Conservation (phyloP, 129 eudicot species). For the carrot (Daucus carota) region DNA sequence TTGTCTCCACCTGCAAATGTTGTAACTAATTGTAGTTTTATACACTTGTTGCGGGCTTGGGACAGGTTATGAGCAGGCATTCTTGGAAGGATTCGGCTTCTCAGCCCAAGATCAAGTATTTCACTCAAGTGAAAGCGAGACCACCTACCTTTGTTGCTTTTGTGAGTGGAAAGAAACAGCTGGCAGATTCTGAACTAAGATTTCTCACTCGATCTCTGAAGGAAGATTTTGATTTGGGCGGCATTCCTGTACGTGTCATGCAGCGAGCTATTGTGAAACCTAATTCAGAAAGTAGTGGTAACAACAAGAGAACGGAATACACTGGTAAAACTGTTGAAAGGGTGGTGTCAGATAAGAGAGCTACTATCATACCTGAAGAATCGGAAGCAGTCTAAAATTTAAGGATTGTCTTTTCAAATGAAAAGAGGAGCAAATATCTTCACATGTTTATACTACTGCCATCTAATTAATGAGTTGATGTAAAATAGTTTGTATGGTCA, state of each 20-base stretch:
- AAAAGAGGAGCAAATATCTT: background rate
- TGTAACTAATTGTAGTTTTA: background rate
- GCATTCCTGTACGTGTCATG: conserved; percentile 79
- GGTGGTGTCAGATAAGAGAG: conserved; percentile 61
- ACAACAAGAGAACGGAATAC: conserved; percentile 28
- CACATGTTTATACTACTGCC: background rate
- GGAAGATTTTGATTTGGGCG: conserved; percentile 91
- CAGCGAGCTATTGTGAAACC: conserved; percentile 43
- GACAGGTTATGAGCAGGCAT: conserved; percentile 94
- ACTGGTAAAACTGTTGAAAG: conserved; percentile 25
- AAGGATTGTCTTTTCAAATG: background rate
- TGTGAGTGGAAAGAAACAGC: conserved; percentile 60
- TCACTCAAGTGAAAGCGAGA: conserved; percentile 92
- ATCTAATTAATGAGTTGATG: background rate
- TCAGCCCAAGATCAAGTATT: conserved; percentile 86
- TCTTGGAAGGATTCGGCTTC: conserved; percentile 90
- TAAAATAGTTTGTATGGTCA: too few species aligned
- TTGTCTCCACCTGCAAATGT: background rate
- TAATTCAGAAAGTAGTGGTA: conserved; percentile 19
- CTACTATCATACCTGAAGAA: conserved; percentile 17
- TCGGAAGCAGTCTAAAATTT: conserved; percentile 6
- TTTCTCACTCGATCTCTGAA: conserved; percentile 81
- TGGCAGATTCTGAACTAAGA: conserved; percentile 77
- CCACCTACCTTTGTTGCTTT: conserved; percentile 98
- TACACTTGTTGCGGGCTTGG: background rate